Evolutionary conservation across 2,329 filamentous ascomycete genomes (phyloP).

Genomic region (Monilinia aucupariae): DNA sequence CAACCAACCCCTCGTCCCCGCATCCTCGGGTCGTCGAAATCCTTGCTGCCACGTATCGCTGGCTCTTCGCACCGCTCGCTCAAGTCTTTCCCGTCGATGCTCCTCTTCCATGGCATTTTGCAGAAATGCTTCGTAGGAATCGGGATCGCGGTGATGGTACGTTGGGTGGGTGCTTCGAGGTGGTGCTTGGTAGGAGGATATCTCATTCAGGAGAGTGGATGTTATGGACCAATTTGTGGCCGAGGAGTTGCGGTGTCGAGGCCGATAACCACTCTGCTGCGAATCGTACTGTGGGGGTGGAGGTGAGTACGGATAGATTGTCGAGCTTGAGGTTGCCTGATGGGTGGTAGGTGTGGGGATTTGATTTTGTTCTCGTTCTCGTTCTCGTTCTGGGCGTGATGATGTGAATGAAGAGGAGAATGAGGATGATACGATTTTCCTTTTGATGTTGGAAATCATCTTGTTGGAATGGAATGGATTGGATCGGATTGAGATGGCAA

Average conservation of each 20-base stretch:
- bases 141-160: background rate
- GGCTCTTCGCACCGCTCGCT: background rate
- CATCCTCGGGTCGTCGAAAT: background rate
- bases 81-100: background rate
- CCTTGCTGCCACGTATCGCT: conserved; percentile 9
- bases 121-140: conserved; percentile 15
- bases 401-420: background rate
- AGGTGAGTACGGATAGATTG: background rate
- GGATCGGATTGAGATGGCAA: background rate
- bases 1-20: conserved; percentile 9
- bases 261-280: background rate
- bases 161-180: background rate
- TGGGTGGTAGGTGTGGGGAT: background rate
- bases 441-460: conserved; percentile 9
- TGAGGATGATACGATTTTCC: background rate
- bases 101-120: background rate
- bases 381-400: background rate
- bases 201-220: background rate
- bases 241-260: background rate
- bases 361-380: too few species aligned
- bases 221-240: conserved; percentile 5
- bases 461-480: background rate
- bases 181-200: background rate
- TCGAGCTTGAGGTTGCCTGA: background rate
- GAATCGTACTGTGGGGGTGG: background rate